phyloP scores from a whole-genome alignment of 2,329 filamentous ascomycete species.

The Aspergillus quadrilineatus region DNA sequence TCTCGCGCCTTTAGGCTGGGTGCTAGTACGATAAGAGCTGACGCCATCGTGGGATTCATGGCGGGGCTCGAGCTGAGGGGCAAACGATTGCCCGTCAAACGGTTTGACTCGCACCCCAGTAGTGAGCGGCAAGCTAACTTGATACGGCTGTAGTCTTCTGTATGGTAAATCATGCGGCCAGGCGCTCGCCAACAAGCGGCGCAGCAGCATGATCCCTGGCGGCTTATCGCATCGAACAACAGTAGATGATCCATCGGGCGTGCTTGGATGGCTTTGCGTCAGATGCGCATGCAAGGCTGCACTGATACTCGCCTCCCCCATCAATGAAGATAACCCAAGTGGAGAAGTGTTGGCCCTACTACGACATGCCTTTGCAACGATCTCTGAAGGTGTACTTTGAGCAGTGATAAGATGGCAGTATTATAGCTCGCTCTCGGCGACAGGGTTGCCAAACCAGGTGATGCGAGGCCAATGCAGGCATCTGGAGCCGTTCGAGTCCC shows the following conservation, averaged over 20 bases:
- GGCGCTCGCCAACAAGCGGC: background rate
- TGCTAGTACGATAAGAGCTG: background rate
- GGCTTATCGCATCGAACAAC: conserved; percentile 11
- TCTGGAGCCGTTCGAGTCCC: conserved; percentile 1
- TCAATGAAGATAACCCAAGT: background rate
- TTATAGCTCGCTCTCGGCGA: background rate
- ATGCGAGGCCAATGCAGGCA: conserved; percentile 5
- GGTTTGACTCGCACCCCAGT: background rate
- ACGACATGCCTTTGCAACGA: background rate
- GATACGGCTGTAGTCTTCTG: conserved; percentile 17
- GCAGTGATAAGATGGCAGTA: background rate
- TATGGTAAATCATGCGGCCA: conserved; percentile 22
- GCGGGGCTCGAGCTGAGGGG: conserved; percentile 3
- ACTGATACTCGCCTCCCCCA: background rate
- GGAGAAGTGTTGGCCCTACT: background rate
- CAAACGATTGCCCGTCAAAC: conserved; percentile 3
- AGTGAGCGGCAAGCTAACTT: conserved; percentile 7
- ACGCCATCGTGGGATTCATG: conserved; percentile 2
- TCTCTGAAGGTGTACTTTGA: background rate
- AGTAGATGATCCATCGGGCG: conserved; percentile 16
- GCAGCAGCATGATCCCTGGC: conserved; percentile 4
- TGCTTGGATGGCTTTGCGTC: conserved; percentile 1
- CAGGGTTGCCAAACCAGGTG: conserved; percentile 4
- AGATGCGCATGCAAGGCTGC: conserved; percentile 2
- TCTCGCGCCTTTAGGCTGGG: background rate